Evolutionary conservation across 768 basidiomycete genomes (phyloP).

Genomic region (Pisolithus microcarpus): DNA sequence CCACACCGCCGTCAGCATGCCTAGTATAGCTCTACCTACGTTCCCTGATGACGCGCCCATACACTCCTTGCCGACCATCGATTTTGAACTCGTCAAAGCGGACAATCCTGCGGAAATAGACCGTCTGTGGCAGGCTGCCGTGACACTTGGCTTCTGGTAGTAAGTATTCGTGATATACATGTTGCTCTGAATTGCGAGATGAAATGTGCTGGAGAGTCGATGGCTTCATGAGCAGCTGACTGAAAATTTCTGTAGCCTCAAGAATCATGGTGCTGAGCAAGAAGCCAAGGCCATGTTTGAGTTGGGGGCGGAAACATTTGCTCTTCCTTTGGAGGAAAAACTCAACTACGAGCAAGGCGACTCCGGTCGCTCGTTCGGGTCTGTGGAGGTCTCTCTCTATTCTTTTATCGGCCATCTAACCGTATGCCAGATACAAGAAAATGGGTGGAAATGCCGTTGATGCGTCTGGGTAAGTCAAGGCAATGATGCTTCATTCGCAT

Average conservation of each 20-base stretch:
- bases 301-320: slow-evolving; percentile 36
- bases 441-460: slow-evolving; percentile 58
- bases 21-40: slow-evolving; percentile 28
- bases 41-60: slow-evolving; percentile 40
- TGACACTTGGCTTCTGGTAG: slow-evolving; percentile 49
- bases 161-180: slow-evolving; percentile 21
- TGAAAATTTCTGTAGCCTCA: slow-evolving; percentile 24
- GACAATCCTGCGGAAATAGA: slow-evolving; percentile 34
- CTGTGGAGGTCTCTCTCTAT: background rate
- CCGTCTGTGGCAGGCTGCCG: slow-evolving; percentile 41
- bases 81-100: slow-evolving; percentile 32
- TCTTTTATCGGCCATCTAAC: background rate
- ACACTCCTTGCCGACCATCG: slow-evolving; percentile 41
- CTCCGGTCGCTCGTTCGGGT: slow-evolving; percentile 35
- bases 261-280: slow-evolving; percentile 36
- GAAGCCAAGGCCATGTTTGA: slow-evolving; percentile 35
- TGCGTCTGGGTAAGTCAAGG: slow-evolving; percentile 24
- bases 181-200: too few species aligned
- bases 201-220: background rate
- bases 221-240: background rate
- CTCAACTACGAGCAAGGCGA: slow-evolving; percentile 38
- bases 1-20: slow-evolving; percentile 17
- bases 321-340: slow-evolving; percentile 36
- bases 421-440: slow-evolving; percentile 45
- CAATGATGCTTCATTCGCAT: background rate